A percentile compares a stretch with the other conserved stretches of the same genome.
Evolutionary conservation across 2,329 filamentous ascomycete species (phyloP).

Genomic region (Didymella keratinophila): DNA sequence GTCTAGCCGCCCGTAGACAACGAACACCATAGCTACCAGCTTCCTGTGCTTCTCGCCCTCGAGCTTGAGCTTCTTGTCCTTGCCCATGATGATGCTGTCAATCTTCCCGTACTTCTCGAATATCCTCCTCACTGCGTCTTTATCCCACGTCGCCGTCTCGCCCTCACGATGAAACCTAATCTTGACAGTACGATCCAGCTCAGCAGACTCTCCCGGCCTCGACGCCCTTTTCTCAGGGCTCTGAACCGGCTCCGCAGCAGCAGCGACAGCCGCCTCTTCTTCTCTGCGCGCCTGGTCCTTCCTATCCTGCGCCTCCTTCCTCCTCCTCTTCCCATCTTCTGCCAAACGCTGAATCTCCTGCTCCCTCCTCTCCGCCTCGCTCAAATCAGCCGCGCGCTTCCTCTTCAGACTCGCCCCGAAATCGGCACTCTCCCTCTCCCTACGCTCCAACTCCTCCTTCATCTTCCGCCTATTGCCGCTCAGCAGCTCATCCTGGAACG

Average conservation of each 20-base stretch:
- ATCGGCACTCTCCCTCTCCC: constrained; percentile 64
- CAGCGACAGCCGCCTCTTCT: constrained; percentile 51
- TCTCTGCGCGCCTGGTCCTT: constrained; percentile 62
- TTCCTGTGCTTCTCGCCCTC: constrained; percentile 61
- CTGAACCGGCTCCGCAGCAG: constrained; percentile 48
- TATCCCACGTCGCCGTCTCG: constrained; percentile 54
- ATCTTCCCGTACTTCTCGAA: constrained; percentile 66
- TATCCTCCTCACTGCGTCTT: constrained; percentile 55
- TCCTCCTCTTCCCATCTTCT: constrained; percentile 61
- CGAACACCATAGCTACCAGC: constrained; percentile 60
- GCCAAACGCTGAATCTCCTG: constrained; percentile 57
- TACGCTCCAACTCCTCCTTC: constrained; percentile 84
- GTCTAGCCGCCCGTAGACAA: constrained; percentile 66
- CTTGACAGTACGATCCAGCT: constrained; percentile 66
- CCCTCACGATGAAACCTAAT: constrained; percentile 63
- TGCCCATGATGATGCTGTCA: constrained; percentile 62
- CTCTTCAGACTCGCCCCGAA: constrained; percentile 51
- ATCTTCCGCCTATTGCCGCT: constrained; percentile 76
- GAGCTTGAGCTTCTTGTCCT: constrained; percentile 62
- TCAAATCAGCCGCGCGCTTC: constrained; percentile 54
- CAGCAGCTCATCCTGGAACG: constrained; percentile 75
- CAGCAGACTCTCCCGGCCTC: constrained; percentile 51
- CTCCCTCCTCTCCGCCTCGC: constrained; percentile 66
- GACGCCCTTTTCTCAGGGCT: constrained; percentile 29
- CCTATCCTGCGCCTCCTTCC: constrained; percentile 63